Evolutionary conservation across 805 yeast species (phyloP), one percentile per base, ranked within the genome.

Genomic region (Candida odintsovae): DNA sequence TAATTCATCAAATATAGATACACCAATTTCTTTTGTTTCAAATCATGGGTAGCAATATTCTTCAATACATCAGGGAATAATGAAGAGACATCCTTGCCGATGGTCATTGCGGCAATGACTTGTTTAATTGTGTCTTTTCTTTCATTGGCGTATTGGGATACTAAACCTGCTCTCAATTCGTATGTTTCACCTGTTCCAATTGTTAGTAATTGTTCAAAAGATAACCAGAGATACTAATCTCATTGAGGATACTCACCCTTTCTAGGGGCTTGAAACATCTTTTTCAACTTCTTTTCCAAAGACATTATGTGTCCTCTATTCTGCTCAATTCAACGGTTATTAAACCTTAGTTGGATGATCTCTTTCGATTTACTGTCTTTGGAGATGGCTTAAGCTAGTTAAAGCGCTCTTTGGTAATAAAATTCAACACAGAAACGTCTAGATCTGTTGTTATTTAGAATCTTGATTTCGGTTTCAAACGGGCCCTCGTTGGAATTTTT

Each of bases 91-190:
- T 94, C 99, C 62, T 94, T 94, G 11, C 98, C 98, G 26, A 90
- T 79, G 0, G 99, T 94, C 99, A 94, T 94, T 49, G 97, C 98
- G 48, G 94, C 95, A 61, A 94, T 94, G 19, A 95, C 96, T 49
- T 96, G 78, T 68, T 92, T 96, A 55, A 94, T 94, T 16, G 99
- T 95, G 65, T 94, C 99, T 64, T 94, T 94, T 49, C 97, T 77
- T 61, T 95, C 98, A 54, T 80, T 83, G 22, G 97, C 95, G 67
- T 88, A 94, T 68, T 89, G 97, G 9, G 97, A 89, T 6, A 90
- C 97, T 45, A 94, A 75, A 1, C 97, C 98, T 29, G 80, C 80
- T 55, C 90, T 80, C 58, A 94, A 77, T 67, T 94, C 99, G 57
- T 78, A 87, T n/a, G 96, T 81, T 67, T 94, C 96, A 43, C 90